A percentile compares a stretch with the other conserved stretches of the same genome.
Conservation (phyloP, 352 stramenopile genomes). For the Paralagenidium karlingii region DNA sequence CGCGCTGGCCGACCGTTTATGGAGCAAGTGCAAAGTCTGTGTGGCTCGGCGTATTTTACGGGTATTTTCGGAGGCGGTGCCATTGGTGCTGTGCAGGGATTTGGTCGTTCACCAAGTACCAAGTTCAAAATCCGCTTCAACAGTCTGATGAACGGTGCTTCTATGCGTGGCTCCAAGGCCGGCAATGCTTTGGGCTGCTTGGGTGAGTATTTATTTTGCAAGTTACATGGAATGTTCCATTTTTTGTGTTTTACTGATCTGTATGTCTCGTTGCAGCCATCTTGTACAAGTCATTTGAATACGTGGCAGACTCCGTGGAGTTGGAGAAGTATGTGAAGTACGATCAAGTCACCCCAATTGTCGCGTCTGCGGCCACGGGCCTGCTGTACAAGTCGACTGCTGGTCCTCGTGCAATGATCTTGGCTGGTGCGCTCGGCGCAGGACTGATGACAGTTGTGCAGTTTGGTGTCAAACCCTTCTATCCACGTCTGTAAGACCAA, state of each 20-base stretch:
- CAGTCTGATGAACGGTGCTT: slow-evolving; percentile 76
- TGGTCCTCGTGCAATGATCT: slow-evolving; percentile 69
- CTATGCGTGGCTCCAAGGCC: slow-evolving; percentile 66
- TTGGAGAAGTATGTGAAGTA: slow-evolving; percentile 75
- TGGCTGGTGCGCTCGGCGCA: slow-evolving; percentile 64
- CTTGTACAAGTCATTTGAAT: slow-evolving; percentile 83
- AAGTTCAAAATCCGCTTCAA: slow-evolving; percentile 87
- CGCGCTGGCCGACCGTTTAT: slow-evolving; percentile 74
- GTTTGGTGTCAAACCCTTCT: slow-evolving; percentile 79
- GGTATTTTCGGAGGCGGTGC: slow-evolving; percentile 69
- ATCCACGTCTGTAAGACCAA: slow-evolving; percentile 68
- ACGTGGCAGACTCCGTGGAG: slow-evolving; percentile 60
- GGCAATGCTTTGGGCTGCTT: slow-evolving; percentile 75
- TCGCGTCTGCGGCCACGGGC: slow-evolving; percentile 67
- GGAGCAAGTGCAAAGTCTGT: slow-evolving; percentile 70
- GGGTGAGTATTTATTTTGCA: slow-evolving; percentile 16
- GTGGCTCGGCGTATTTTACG: slow-evolving; percentile 72
- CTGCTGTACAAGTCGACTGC: slow-evolving; percentile 82
- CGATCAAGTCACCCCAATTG: slow-evolving; percentile 71
- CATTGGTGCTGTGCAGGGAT: slow-evolving; percentile 53
- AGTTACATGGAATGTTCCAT: neutral
- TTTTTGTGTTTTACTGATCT: slow-evolving; percentile 3
- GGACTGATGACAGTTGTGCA: slow-evolving; percentile 76
- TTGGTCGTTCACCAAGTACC: slow-evolving; percentile 53
- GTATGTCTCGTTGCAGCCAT: slow-evolving; percentile 27